Conservation (phyloP, 805 yeast genomes). For the Schwanniomyces occidentalis region DNA sequence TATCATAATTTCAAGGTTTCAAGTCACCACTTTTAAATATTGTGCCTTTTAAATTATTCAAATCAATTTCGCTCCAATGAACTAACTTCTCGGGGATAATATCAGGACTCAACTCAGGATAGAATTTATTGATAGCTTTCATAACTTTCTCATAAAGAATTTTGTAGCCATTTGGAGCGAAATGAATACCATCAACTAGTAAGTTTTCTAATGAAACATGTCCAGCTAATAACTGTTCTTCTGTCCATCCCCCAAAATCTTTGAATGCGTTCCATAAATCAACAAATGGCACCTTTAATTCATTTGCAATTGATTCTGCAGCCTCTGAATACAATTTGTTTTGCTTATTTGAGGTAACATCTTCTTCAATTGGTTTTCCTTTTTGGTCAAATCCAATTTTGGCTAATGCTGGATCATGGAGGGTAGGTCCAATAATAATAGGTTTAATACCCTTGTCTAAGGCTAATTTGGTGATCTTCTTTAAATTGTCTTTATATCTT, state of each 20-base stretch:
- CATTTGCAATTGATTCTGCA: slow-evolving; percentile 45
- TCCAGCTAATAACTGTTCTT: slow-evolving; percentile 32
- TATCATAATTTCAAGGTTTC: too few species aligned
- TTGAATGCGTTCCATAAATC: slow-evolving; percentile 51
- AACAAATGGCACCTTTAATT: slow-evolving; percentile 53
- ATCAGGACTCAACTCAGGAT: slow-evolving; percentile 52
- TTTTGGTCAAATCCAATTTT: neutral
- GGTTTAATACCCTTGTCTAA: slow-evolving; percentile 46
- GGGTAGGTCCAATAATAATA: slow-evolving; percentile 65
- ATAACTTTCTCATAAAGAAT: slow-evolving; percentile 47
- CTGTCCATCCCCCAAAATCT: slow-evolving; percentile 29
- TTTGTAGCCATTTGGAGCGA: slow-evolving; percentile 52
- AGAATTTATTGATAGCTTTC: slow-evolving; percentile 34
- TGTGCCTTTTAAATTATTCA: too few species aligned
- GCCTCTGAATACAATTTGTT: slow-evolving; percentile 54
- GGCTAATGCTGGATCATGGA: slow-evolving; percentile 35
- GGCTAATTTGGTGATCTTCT: slow-evolving; percentile 42
- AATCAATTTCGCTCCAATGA: too few species aligned
- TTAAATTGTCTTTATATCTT: slow-evolving; percentile 50
- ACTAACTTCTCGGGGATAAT: too few species aligned
- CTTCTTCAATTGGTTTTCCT: slow-evolving; percentile 18
- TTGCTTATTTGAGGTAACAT: slow-evolving; percentile 39
- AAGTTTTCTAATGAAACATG: slow-evolving; percentile 15
- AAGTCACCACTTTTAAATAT: too few species aligned
- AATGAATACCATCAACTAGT: slow-evolving; percentile 59